Conservation (phyloP, 1,139 yeast species). For the Taphrina betulina region DNA sequence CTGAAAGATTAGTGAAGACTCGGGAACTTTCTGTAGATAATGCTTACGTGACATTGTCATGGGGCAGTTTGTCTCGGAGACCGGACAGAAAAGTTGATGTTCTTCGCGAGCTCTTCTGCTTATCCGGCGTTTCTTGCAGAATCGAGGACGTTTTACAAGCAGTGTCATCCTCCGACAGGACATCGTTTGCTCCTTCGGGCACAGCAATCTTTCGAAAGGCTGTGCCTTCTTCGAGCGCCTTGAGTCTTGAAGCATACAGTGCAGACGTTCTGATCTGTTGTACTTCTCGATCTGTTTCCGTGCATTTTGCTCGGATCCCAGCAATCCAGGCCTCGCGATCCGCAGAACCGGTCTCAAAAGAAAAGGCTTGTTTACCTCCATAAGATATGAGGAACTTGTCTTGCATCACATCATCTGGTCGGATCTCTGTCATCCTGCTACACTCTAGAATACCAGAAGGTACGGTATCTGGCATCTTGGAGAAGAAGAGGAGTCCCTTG, state of each 20-base stretch:
- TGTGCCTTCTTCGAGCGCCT: slow-evolving; percentile 18
- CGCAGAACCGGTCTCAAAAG: slow-evolving; percentile 5
- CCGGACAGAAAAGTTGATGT: too few relatives aligned
- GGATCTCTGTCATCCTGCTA: slow-evolving; percentile 4
- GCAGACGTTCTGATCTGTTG: slow-evolving; percentile 6
- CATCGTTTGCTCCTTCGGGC: slow-evolving; percentile 8
- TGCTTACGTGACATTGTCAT: too few relatives aligned
- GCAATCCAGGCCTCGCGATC: slow-evolving; percentile 9
- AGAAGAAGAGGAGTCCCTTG: slow-evolving; percentile 19
- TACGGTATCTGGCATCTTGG: slow-evolving; percentile 4
- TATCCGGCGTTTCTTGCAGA: too few relatives aligned
- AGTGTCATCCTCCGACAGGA: slow-evolving; percentile 27
- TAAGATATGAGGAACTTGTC: slow-evolving; percentile 10
- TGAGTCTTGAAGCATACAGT: background rate
- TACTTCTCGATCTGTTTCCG: background rate
- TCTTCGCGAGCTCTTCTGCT: too few relatives aligned
- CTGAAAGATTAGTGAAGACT: too few relatives aligned
- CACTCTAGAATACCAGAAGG: slow-evolving; percentile 26
- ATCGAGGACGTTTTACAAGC: too few relatives aligned
- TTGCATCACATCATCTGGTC: background rate
- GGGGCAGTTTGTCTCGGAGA: too few relatives aligned
- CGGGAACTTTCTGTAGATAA: too few relatives aligned
- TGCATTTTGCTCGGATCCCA: slow-evolving; percentile 9
- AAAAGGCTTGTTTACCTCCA: slow-evolving; percentile 6
- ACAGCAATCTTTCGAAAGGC: slow-evolving; percentile 3